phyloP scores from a whole-genome alignment of 1,139 yeast species.

The Nakaseomyces bracarensis region DNA sequence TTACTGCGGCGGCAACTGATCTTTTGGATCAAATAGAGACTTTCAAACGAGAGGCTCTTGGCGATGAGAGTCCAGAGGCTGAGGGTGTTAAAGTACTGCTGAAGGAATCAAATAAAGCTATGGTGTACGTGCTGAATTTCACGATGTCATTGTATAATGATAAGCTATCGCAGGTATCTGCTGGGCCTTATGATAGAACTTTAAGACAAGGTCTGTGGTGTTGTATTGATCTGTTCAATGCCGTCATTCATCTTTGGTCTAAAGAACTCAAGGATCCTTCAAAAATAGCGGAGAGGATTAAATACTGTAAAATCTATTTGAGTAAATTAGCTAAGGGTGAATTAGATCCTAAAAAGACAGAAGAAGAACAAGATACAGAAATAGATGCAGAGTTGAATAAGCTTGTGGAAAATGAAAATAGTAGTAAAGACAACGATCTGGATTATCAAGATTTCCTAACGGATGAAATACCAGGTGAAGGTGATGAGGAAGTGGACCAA shows the following conservation, averaged over 20 bases:
- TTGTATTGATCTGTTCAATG: conserved; percentile 26
- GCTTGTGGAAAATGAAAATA: background rate
- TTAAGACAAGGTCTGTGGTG: conserved; percentile 29
- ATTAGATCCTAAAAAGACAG: conserved; percentile 9
- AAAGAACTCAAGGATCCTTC: conserved; percentile 11
- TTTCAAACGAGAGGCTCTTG: conserved; percentile 17
- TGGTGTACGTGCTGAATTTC: conserved; percentile 24
- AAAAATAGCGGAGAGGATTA: conserved; percentile 21
- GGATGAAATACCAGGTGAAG: conserved; percentile 9
- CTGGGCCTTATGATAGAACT: conserved; percentile 19
- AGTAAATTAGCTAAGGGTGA: conserved; percentile 24
- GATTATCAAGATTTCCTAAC: conserved; percentile 12
- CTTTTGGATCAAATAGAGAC: conserved; percentile 25
- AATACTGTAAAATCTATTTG: conserved; percentile 26
- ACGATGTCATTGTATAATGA: conserved; percentile 28
- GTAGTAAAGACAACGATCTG: background rate
- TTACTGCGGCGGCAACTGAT: conserved; percentile 20
- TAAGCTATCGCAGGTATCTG: conserved; percentile 21
- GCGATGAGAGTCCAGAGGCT: conserved; percentile 12
- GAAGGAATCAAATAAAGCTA: conserved; percentile 27
- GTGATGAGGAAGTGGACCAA: conserved; percentile 10
- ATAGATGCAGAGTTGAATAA: conserved; percentile 1
- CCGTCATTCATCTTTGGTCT: conserved; percentile 25
- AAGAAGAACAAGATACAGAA: background rate
- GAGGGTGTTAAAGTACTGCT: conserved; percentile 15